Evolutionary conservation across 2,329 filamentous ascomycete genomes (phyloP), one percentile per base, ranked within the genome.

Genomic region (Paradendryphiella salina): DNA sequence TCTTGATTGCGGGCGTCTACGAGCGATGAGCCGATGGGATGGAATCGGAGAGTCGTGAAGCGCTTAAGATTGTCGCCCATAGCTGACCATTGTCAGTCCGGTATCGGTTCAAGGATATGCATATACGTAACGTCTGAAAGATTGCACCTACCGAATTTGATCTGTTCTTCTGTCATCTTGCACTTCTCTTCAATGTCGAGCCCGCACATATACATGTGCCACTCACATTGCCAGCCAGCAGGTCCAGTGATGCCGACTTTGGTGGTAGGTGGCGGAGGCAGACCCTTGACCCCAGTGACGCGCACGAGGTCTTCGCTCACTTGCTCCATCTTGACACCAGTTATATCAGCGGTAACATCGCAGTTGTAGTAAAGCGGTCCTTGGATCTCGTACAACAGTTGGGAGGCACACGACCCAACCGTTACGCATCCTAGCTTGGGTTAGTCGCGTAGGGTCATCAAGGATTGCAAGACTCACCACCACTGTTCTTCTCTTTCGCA

Each of bases 321-420:
- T 45, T 84, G 77, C 39, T 59, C 53, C 54, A 56, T 63, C 13
- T 59, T 52, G 42, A 60, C 56, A 8, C 40, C 17, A 0, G 42
- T 50, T 14, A 56, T 80, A 43, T 63, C 49, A 6, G 56, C 52
- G 10, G 50, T 51, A 10, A 57, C 55, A 39, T 63, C 77, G 2
- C 76, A 79, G 65, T 83, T 82, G 72, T 77, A 81, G 64, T 84
- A 54, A 56, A 74, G 48, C 3, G 59, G 58, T n/a, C 61, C 61
- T 36, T 66, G 63, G 5, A 66, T 64, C 50, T 65, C 61, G 35
- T 75, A 83, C 1, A 83, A 59, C 2, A 82, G 68, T 52, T 83
- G 81, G 3, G 76, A 77, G 1, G 75, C 73, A 54, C 78, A 79
- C 1, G 80, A 81, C 46, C 80, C 77, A 3, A 76, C 74, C 1